These are phyloP conservation scores for Fonsecaea monophora DNA, from an alignment of 2,329 filamentous ascomycete species.

Conservation along the genomic window DNA sequence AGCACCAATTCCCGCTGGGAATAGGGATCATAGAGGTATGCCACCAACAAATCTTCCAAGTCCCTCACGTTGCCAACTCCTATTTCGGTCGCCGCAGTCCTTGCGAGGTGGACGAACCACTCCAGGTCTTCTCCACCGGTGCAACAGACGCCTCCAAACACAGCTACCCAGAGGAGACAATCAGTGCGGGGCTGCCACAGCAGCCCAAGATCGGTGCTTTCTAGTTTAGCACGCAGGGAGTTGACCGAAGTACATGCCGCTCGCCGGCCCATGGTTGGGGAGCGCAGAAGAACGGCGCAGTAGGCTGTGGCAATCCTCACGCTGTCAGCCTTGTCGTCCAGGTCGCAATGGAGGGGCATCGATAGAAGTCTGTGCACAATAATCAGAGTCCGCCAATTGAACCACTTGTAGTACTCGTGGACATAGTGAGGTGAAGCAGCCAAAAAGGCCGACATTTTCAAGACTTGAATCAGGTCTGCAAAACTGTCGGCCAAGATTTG, in stretches of 20 bases:
- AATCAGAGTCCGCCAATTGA: constrained; percentile 25
- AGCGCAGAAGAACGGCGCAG: constrained; percentile 21
- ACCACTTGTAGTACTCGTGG: constrained; percentile 31
- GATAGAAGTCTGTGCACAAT: constrained; percentile 34
- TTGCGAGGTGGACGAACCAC: constrained; percentile 28
- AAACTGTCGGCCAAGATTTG: constrained; percentile 17
- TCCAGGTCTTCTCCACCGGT: constrained; percentile 21
- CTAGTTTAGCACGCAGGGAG: constrained; percentile 14
- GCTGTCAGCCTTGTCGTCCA: constrained; percentile 21
- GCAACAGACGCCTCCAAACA: constrained; percentile 29
- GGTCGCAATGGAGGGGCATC: constrained; percentile 22
- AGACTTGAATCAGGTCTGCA: constrained; percentile 26
- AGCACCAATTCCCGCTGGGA: constrained; percentile 25
- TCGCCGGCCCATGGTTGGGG: constrained; percentile 18
- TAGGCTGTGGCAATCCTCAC: constrained; percentile 25
- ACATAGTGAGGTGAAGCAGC: constrained; percentile 17
- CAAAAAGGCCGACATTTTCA: constrained; percentile 27
- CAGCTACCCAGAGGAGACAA: constrained; percentile 28
- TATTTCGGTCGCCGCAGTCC: constrained; percentile 16
- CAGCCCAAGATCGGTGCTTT: constrained; percentile 17
- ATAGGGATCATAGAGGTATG: constrained; percentile 27
- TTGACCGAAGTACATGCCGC: constrained; percentile 13
- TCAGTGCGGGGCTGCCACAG: constrained; percentile 26
- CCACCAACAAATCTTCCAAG: constrained; percentile 26
- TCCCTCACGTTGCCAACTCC: constrained; percentile 22